Evolutionary conservation across 345 rosid genomes (phyloP).

Genomic region (Streptanthus diversifolius): DNA sequence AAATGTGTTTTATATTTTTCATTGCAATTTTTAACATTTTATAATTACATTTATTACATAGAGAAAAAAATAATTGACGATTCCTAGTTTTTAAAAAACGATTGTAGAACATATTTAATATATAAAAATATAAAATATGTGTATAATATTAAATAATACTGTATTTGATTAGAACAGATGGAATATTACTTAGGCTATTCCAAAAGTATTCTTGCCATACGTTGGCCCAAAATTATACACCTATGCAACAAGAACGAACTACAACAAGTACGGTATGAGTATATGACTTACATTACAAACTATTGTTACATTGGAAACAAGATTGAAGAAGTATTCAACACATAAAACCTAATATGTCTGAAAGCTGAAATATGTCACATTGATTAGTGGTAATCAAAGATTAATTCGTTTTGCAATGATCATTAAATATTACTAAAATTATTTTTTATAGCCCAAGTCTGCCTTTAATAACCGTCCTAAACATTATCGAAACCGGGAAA

Average conservation of each 20-base stretch:
- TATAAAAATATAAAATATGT: too few species aligned
- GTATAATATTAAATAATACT: too few species aligned
- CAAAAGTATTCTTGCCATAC: neutral
- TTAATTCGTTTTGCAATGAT: constrained; percentile 58
- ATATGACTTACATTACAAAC: neutral
- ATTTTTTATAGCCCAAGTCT: neutral
- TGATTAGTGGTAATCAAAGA: constrained; percentile 22
- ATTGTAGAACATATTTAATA: too few species aligned
- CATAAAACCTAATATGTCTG: neutral
- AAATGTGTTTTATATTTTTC: too few species aligned
- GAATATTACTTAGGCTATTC: neutral
- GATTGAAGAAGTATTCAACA: constrained; percentile 40
- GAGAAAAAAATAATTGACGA: neutral
- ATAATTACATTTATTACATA: too few species aligned
- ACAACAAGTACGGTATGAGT: constrained; percentile 59
- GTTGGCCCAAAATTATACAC: neutral
- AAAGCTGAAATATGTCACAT: constrained; percentile 4
- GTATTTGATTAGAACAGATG: too few species aligned
- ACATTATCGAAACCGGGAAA: neutral
- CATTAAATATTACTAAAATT: neutral
- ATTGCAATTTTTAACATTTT: too few species aligned
- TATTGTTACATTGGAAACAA: constrained; percentile 58
- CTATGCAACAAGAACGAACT: constrained; percentile 10
- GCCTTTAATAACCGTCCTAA: neutral
- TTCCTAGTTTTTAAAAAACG: neutral